Base-by-base conservation (phyloP, 192 early-diverging fungal species). In the Coemansia umbellata region DNA sequence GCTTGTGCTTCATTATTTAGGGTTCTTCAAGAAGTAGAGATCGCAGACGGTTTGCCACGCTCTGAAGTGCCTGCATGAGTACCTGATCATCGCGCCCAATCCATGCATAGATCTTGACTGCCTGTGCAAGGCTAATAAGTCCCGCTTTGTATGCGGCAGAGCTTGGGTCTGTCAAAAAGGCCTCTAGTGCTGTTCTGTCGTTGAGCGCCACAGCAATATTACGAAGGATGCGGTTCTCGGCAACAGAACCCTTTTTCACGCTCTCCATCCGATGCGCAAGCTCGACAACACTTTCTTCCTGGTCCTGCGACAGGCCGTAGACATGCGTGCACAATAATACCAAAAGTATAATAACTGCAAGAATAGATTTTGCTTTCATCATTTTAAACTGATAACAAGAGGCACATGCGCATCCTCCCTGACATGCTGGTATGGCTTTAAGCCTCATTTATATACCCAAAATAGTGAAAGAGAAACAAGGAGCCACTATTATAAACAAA, bases 61-160 rank as follows among this genome's bases (percentile, higher is more conserved):
- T 3, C 40, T 73, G 69, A 8, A 73, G 39, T 9, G 51, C 36
- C 31, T 50, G 23, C 54, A 66, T 61, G 23, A 66, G 55, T 9
- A 31, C 23, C 47, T 58, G 55, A 42, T 66, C 62, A 24, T 66
- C 58, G 31, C 58, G 58, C 23, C 53, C 62, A 7, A 65, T 57
- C 69, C 69, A 73, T 15, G 58, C 63, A 28, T 73, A 66, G 1
- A 58, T 19, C 58, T 73, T 73, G 31, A 66, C 37, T 2, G 69
- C 63, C 58, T 73, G 63, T 11, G 63, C 59, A 10, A 73, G 58
- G 40, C 69, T 73, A 19, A 62, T 66, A n/a, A 65, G 52, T 3
- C 62, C 69, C 0, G 52, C 62, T 55, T 66, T 65, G 53, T 73
- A 66, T 2, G 58, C 31, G 6, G 50, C 35, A 7, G 69, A 73